These are phyloP conservation scores for Aspergillus ruber DNA, from an alignment of 2,329 filamentous ascomycete species.

Conservation along the genomic window DNA sequence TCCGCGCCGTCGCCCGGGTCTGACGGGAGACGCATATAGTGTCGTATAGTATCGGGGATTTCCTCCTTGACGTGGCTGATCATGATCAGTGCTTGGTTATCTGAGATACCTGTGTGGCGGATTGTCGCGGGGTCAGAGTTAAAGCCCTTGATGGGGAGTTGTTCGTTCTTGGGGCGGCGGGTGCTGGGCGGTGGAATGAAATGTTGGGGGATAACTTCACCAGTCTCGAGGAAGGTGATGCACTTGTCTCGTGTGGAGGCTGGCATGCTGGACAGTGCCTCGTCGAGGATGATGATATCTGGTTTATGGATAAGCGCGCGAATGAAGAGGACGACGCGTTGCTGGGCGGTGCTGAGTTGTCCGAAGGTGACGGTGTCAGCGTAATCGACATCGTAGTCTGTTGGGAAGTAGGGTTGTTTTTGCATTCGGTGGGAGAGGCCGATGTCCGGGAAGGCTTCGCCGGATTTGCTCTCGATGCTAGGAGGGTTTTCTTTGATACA, in stretches of 20 bases:
- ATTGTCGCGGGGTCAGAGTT: conserved; percentile 4
- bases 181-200: conserved; percentile 14
- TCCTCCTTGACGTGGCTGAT: conserved; percentile 90
- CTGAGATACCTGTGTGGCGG: conserved; percentile 51
- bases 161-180: conserved; percentile 5
- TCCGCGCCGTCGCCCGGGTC: conserved; percentile 13
- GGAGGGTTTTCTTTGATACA: conserved; percentile 11
- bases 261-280: conserved; percentile 83
- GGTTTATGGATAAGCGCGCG: conserved; percentile 73
- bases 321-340: conserved; percentile 79
- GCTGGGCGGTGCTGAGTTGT: conserved; percentile 45
- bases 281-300: conserved; percentile 77
- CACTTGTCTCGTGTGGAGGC: conserved; percentile 79
- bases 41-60: conserved; percentile 72
- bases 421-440: conserved; percentile 1
- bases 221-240: conserved; percentile 66
- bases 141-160: conserved; percentile 9
- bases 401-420: conserved; percentile 4
- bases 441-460: conserved; percentile 15
- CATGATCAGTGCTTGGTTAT: conserved; percentile 76
- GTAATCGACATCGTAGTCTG: conserved; percentile 49
- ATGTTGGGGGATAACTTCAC: conserved; percentile 46
- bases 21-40: conserved; percentile 76
- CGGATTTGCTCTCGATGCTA: not conserved
- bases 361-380: conserved; percentile 72